Evolutionary conservation across 345 rosid species (phyloP).

Genomic region (Populus tremula): DNA sequence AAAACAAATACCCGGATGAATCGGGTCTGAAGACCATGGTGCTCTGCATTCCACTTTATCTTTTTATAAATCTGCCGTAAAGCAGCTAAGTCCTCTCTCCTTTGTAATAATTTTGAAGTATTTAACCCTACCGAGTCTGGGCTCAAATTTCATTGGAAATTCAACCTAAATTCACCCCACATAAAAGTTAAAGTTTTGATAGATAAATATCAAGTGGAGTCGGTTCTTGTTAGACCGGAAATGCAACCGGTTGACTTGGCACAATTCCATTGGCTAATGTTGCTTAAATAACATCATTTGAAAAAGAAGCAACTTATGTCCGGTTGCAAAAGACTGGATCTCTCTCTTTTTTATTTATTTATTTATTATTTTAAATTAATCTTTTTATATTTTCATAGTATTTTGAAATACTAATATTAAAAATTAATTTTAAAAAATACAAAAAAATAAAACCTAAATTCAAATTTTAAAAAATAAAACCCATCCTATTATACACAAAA

Average conservation of each 20-base stretch:
- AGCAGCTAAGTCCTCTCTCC: constrained; percentile 1
- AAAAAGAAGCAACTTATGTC: not conserved
- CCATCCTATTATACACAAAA: too few relatives aligned
- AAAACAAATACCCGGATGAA: too few relatives aligned
- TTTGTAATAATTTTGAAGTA: constrained; percentile 18
- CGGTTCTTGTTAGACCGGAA: not conserved
- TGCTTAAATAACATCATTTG: constrained; percentile 1
- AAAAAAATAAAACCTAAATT: too few relatives aligned
- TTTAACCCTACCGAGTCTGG: constrained; percentile 27
- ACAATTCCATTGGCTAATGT: not conserved
- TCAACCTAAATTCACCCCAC: constrained; percentile 60
- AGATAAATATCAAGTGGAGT: not conserved
- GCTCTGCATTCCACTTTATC: not conserved
- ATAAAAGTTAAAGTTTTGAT: constrained; percentile 30
- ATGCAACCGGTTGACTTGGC: constrained; percentile 24
- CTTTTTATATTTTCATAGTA: too few relatives aligned
- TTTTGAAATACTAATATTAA: too few relatives aligned
- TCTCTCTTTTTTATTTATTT: too few relatives aligned
- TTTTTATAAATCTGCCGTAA: constrained; percentile 23
- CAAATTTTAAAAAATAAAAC: too few relatives aligned
- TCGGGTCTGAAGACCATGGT: not conserved
- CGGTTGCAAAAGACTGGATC: not conserved
- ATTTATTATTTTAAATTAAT: too few relatives aligned
- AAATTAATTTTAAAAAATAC: too few relatives aligned
- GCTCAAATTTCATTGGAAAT: constrained; percentile 56